Conservation (phyloP, 164 flowering plant species). For the Liquidambar formosana region DNA sequence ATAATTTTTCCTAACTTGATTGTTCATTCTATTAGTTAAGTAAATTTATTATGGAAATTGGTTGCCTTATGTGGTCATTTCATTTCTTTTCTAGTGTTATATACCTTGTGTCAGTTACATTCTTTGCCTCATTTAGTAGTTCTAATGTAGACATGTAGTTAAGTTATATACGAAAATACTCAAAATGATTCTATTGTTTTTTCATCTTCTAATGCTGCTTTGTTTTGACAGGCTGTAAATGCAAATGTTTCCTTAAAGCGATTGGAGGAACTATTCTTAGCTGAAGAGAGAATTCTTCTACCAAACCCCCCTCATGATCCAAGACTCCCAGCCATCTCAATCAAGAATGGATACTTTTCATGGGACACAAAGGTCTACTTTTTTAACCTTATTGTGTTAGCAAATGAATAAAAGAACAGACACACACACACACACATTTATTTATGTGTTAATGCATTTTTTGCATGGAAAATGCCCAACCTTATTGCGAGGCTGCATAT, state of each 20-base stretch:
- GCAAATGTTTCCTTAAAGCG: constrained; percentile 94
- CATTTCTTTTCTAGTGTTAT: neutral
- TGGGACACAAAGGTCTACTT: constrained; percentile 92
- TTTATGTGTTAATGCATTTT: no score
- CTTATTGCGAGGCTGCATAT: neutral
- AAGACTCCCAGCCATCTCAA: constrained; percentile 78
- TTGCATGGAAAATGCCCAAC: neutral
- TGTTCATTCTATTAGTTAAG: no score
- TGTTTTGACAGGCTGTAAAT: constrained; percentile 72
- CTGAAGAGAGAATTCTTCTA: constrained; percentile 83
- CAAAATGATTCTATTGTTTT: neutral
- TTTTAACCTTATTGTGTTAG: constrained; percentile 10
- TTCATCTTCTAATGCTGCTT: constrained; percentile 18
- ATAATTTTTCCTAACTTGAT: no score
- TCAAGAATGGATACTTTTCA: constrained; percentile 80
- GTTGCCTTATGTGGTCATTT: neutral
- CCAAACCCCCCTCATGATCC: constrained; percentile 90
- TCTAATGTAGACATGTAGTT: neutral
- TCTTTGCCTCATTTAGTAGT: neutral
- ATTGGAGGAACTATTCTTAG: constrained; percentile 79
- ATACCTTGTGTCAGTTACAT: neutral
- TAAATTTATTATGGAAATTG: no score
- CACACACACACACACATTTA: no score
- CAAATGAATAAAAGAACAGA: no score
- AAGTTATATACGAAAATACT: neutral